Percentiles rank a stretch among this genome's conserved stretches.
phyloP scores from a whole-genome alignment of 2,329 filamentous ascomycete genomes.

The Sclerotinia glacialis region DNA sequence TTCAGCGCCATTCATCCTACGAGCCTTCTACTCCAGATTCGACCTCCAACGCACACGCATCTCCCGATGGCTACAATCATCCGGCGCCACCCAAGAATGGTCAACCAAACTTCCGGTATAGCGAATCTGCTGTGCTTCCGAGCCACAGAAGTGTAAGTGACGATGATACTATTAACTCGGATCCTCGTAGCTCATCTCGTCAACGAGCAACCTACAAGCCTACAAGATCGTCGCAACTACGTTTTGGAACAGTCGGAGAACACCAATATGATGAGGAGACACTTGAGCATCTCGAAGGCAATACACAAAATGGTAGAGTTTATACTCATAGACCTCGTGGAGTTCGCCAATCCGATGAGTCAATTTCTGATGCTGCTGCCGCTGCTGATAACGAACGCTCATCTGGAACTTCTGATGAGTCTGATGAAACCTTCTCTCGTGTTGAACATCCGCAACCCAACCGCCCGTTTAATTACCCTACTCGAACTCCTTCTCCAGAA shows the following conservation, averaged over 20 bases:
- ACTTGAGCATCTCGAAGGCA: slow-evolving; percentile 34
- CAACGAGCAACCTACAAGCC: slow-evolving; percentile 38
- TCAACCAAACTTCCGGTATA: slow-evolving; percentile 11
- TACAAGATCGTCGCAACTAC: slow-evolving; percentile 38
- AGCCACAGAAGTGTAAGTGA: slow-evolving; percentile 17
- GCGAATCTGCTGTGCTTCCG: slow-evolving; percentile 12
- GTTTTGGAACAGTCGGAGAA: slow-evolving; percentile 36
- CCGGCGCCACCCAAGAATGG: background rate
- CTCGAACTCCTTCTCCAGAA: slow-evolving; percentile 23
- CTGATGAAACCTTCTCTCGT: slow-evolving; percentile 35
- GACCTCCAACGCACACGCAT: slow-evolving; percentile 13
- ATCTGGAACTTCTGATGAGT: slow-evolving; percentile 36
- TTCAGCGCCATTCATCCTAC: slow-evolving; percentile 25
- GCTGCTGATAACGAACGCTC: slow-evolving; percentile 38
- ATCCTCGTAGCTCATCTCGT: slow-evolving; percentile 20
- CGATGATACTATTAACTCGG: slow-evolving; percentile 14
- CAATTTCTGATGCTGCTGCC: slow-evolving; percentile 28
- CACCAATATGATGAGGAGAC: slow-evolving; percentile 33
- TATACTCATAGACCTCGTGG: slow-evolving; percentile 28
- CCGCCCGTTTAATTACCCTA: slow-evolving; percentile 17
- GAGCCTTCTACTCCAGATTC: slow-evolving; percentile 13
- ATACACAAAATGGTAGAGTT: slow-evolving; percentile 26
- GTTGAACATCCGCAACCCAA: slow-evolving; percentile 19
- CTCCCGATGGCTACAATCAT: slow-evolving; percentile 6
- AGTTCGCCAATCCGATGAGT: slow-evolving; percentile 27